Base-by-base conservation (phyloP, 2,329 filamentous ascomycete genomes). In the Beauveria rudraprayagi region DNA sequence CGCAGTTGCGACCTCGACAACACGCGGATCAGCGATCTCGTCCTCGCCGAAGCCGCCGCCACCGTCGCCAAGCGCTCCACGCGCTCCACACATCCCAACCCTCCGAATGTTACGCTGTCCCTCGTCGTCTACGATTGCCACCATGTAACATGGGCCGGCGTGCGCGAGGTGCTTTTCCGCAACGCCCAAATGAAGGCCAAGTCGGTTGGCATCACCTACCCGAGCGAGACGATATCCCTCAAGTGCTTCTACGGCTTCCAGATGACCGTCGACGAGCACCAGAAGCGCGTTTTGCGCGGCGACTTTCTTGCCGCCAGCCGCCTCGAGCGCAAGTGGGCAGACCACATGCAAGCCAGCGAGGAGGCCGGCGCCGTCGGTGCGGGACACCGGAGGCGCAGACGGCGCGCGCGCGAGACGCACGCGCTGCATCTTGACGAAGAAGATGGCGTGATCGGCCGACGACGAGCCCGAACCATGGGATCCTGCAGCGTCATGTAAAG, bases 231-330 rank as follows among this genome's bases (percentile, higher is more conserved):
- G 61, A 91, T 97, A 63, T 80, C 86, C 6, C 81, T 97, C 48
- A 97, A 96, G 73, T 96, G 92, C 74, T 97, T 93, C 77, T 96
- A 96, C 72, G 91, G 89, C 47, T 97, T 91, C 84, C 93, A 97
- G 75, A 90, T 91, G 76, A 97, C 92, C 0, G 92, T 97, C 5
- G 89, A 97, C 66, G 92, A 97, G 72, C 93, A 97, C 73, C 92
- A 87, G 58, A 93, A 92, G 76, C 85, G 92, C 4, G 90, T 97
- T 0, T 73, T 96, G 56, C 80, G 84, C 5, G 91, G 91, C 7
- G 90, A 96, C 64, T 82, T 91, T 62, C 78, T 80, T 0, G 82
- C 89, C 1, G 94, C 94, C 0, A 81, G 80, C 43, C 80, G 90
- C n/a, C 79, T 97, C 22, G 92, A 96, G 77, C 82, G 87, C 65